Evolutionary conservation across 2,329 filamentous ascomycete species (phyloP).

Genomic region (Waltergamsia citrina): DNA sequence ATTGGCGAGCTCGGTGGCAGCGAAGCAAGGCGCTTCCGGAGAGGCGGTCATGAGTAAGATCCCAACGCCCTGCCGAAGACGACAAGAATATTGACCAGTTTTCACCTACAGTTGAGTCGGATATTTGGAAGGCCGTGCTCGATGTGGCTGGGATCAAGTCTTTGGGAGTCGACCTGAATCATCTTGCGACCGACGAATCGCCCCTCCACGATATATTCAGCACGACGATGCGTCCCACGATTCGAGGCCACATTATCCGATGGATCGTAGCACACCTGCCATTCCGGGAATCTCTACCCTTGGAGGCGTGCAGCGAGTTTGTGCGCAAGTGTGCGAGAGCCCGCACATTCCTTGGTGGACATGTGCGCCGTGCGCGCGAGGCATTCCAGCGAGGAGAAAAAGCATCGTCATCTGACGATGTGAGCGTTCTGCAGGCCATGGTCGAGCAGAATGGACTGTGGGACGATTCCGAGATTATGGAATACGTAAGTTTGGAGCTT

Average conservation of each 20-base stretch:
- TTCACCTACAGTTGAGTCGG: constrained; percentile 11
- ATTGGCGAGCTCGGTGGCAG: constrained; percentile 12
- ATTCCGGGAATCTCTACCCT: constrained; percentile 22
- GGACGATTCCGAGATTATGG: constrained; percentile 17
- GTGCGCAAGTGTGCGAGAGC: constrained; percentile 16
- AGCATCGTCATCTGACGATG: neutral
- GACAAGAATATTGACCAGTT: neutral
- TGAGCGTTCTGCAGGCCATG: constrained; percentile 21
- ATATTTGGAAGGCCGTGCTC: constrained; percentile 20
- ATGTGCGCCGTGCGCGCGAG: constrained; percentile 7
- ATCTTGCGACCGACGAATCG: constrained; percentile 16
- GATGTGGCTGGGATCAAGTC: constrained; percentile 23
- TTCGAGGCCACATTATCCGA: constrained; percentile 15
- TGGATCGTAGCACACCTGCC: constrained; percentile 23
- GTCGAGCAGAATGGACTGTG: constrained; percentile 16
- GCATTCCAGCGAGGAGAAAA: constrained; percentile 2
- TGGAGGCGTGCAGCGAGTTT: constrained; percentile 25
- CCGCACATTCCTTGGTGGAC: constrained; percentile 16
- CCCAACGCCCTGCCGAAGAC: neutral
- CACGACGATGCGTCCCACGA: constrained; percentile 14
- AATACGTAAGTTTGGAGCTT: constrained; percentile 11
- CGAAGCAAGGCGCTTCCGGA: constrained; percentile 7
- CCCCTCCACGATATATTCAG: constrained; percentile 12
- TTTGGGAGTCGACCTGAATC: constrained; percentile 22
- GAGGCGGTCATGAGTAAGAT: constrained; percentile 4